Base-by-base conservation (phyloP, 2,329 filamentous ascomycete species). In the Capronia coronata region DNA sequence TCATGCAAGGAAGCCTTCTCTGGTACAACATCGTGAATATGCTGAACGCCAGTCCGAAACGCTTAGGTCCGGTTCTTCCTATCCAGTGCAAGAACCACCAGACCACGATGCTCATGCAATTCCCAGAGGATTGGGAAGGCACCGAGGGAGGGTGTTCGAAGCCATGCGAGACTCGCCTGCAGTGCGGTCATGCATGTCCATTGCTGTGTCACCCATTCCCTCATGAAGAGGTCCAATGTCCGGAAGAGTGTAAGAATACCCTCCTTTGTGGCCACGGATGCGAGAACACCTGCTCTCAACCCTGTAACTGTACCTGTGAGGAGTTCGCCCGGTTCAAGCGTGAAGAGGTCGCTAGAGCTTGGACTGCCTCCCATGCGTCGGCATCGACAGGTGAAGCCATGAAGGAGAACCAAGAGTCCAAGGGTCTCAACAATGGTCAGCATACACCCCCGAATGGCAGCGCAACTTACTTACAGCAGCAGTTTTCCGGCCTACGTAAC, bases 31-130 rank as follows among this genome's bases (percentile, higher is more conserved):
- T 82, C 13, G 62, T 71, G 2, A 63, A 67, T 2, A 69, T 74
- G 21, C 68, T 77, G 67, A 42, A 52, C 21, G 40, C 50, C 25
- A 43, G 56, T 16, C 56, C 60, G 5, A 64, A 64, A 14, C 68
- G 71, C 1, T 50, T 80, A 11, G 75, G 73, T 1, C 68, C 65
- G n/a, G 65, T 70, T 2, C 59, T 91, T 0, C 84, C 84, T 1
- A 63, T 90, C 11, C 72, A 72, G 4, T 93, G 87, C 61, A 61
- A 68, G 4, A 77, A 74, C 0, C 86, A 91, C 61, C 62, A 67
- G 0, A 69, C 63, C 1, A 72, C 70, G 22, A 76, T 70, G 0
- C 68, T 72, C 39, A 74, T 88, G 23, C 65, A 69, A 43, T 48
- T 54, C 34, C 25, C 43, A 7, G 39, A 43, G 42, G 41, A 57